These are phyloP conservation scores for Galerina sulciceps DNA, from an alignment of 768 basidiomycete genomes.

Conservation along the genomic window DNA sequence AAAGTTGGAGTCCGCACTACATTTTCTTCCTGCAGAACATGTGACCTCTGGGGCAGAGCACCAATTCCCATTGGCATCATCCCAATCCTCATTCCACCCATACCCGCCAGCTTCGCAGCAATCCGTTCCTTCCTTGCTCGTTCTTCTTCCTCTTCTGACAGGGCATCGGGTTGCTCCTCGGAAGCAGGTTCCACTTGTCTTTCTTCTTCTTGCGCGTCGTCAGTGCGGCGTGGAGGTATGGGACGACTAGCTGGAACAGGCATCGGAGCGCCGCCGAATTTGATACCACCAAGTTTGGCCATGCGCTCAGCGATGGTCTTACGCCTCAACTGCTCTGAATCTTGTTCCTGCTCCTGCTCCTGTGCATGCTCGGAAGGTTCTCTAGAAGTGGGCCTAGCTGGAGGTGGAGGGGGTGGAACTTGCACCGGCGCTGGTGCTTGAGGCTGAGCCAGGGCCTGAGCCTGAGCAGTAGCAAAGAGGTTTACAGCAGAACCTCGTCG, in stretches of 20 bases:
- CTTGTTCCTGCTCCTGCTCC: conserved; percentile 34
- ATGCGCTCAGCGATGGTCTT: conserved; percentile 91
- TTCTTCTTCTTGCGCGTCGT: conserved; percentile 26
- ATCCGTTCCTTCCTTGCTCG: conserved; percentile 58
- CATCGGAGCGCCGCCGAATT: conserved; percentile 73
- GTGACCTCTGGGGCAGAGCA: conserved; percentile 33
- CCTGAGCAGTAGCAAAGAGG: conserved; percentile 20
- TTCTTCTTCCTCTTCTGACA: conserved; percentile 67
- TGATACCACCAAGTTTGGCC: conserved; percentile 89
- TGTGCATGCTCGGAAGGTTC: conserved; percentile 32
- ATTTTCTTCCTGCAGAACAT: conserved; percentile 26
- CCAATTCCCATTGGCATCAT: conserved; percentile 51
- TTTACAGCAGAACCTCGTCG: conserved; percentile 39
- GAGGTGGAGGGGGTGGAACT: conserved; percentile 7
- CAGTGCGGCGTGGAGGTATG: conserved; percentile 38
- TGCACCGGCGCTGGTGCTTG: background rate
- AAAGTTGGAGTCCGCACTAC: conserved; percentile 8
- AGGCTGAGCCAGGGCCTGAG: conserved; percentile 8
- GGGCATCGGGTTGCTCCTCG: conserved; percentile 27
- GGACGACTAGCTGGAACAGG: conserved; percentile 39
- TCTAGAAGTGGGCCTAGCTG: background rate
- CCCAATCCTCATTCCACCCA: conserved; percentile 64
- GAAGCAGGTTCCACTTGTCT: conserved; percentile 20
- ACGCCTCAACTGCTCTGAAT: conserved; percentile 56
- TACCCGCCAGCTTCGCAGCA: conserved; percentile 53